Evolutionary conservation across 345 rosid species (phyloP), one percentile per base, ranked within the genome.

Genomic region (Arabis alpina): DNA sequence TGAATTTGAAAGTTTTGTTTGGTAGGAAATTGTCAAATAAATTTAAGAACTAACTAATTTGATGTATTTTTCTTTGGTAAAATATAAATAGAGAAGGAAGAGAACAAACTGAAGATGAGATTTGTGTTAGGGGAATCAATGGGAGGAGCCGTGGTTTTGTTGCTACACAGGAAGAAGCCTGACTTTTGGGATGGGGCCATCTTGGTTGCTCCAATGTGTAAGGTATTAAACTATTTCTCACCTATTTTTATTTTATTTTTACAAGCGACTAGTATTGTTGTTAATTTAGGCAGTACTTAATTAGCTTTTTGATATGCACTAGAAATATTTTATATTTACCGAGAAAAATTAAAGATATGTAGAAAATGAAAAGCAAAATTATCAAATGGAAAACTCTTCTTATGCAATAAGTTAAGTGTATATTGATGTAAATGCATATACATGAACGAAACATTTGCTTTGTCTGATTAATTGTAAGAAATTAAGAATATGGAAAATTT

Each of bases 141-240:
- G 97, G 97, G 97, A 71, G 98, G 96, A 75, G 97, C 97, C 4
- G 81, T 91, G 67, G 71, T 76, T 62, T 79, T 89, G 32, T 77
- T 85, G 45, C 37, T 89, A 4, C 82, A 77, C 60, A 86, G 87
- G 50, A 83, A 82, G 78, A 74, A 54, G 61, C 93, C 93, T 19
- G 76, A 82, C 1, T 89, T 77, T 40, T 91, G 98, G 96, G 88
- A 84, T 71, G 98, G 97, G 23, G 94, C 91, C 12, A 48, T 93
- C 62, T 55, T 91, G 79, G 93, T 80, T 37, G 97, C 97, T 4
- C 98, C 98, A 43, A 91, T 91, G 96, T 89, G 96, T 34, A 89
- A 87, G 92, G 98, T 91, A 76, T 52, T 49, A 61, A 12, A 42
- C 32, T 50, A 40, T 57, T 68, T 68, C 14, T 48, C 25, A 23